A percentile compares a stretch with the other conserved stretches of the same genome.
These are phyloP conservation scores for Dovyalis caffra DNA, from an alignment of 345 rosid genomes.

Conservation along the genomic window DNA sequence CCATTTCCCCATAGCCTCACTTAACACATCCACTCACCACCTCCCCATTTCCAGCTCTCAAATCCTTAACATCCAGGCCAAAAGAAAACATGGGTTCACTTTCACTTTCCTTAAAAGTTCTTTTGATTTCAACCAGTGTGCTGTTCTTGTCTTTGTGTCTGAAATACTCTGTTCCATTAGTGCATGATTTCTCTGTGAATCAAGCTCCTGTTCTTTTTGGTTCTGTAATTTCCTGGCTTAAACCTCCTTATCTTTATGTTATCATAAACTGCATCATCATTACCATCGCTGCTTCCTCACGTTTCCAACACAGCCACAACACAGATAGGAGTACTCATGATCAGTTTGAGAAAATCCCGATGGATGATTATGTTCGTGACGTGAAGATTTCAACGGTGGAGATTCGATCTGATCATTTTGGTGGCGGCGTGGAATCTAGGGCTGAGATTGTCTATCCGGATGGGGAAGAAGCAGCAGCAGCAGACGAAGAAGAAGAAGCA, in stretches of 20 bases:
- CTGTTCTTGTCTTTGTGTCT: conserved; percentile 31
- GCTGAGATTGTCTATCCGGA: conserved; percentile 7
- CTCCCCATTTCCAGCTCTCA: neutral
- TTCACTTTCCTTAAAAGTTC: conserved; percentile 25
- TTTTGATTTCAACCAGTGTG: conserved; percentile 40
- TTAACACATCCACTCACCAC: neutral
- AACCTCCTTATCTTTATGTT: conserved; percentile 56
- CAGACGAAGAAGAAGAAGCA: neutral
- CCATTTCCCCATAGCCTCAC: neutral
- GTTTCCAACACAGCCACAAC: conserved; percentile 24
- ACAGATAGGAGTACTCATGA: neutral
- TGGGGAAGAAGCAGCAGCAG: neutral
- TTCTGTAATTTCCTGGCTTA: conserved; percentile 49
- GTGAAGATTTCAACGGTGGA: neutral
- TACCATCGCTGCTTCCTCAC: conserved; percentile 50
- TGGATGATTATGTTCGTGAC: neutral
- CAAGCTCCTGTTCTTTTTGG: conserved; percentile 40
- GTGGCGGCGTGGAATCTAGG: neutral
- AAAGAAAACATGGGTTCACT: neutral
- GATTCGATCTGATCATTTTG: neutral
- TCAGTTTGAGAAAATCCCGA: conserved; percentile 3
- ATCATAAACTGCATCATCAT: conserved; percentile 54
- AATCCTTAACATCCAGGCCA: neutral
- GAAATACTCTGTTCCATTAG: conserved; percentile 35
- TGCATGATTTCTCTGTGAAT: conserved; percentile 31